Base-by-base conservation (phyloP, 2,329 filamentous ascomycete genomes). In the Cadophora luteo-olivacea region DNA sequence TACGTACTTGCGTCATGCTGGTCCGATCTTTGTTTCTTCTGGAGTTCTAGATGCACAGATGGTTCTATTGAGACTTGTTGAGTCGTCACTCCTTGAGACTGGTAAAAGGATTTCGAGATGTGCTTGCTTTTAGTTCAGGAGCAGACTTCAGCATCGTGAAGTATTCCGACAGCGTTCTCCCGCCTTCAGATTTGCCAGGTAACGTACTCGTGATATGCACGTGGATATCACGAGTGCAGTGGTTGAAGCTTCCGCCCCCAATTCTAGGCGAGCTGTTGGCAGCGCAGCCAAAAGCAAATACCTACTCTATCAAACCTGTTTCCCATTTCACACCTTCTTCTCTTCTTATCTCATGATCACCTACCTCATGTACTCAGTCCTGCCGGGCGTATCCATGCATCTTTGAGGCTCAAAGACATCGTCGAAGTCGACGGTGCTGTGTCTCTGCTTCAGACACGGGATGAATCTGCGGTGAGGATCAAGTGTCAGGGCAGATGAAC, bases 341-440 rank as follows among this genome's bases (percentile, higher is more conserved):
- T 22, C 36, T 24, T 24, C 14, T 62, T 1, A 24, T 49, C 16
- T 62, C 24, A 32, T 62, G 19, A 58, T 58, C 55, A 4, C n/a
- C n/a, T 41, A n/a, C n/a, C n/a, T n/a, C 33, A 57, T 57, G 33
- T 4, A 25, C n/a, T 12, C 32, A 38, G n/a, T 24, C 3, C n/a
- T n/a, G 19, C 55, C 33, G 33, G 32, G 55, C 55, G 33, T 38
- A 41, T 41, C 55, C 33, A 24, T 58, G 55, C 11, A 58, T 58
- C n/a, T 1, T 12, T 22, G 32, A 57, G 32, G 32, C 54, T 36
- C 32, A 24, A 41, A 38, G 32, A 58, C n/a, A 22, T 8, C 9
- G 19, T 58, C 33, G 33, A 58, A 58, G 55, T 41, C n/a, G 33
- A 58, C 33, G 33, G 41, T 58, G 55, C 33, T 58, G n/a, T 12